Evolutionary conservation across 2,329 filamentous ascomycete genomes (phyloP).

Genomic region (Hypomyces perniciosus): DNA sequence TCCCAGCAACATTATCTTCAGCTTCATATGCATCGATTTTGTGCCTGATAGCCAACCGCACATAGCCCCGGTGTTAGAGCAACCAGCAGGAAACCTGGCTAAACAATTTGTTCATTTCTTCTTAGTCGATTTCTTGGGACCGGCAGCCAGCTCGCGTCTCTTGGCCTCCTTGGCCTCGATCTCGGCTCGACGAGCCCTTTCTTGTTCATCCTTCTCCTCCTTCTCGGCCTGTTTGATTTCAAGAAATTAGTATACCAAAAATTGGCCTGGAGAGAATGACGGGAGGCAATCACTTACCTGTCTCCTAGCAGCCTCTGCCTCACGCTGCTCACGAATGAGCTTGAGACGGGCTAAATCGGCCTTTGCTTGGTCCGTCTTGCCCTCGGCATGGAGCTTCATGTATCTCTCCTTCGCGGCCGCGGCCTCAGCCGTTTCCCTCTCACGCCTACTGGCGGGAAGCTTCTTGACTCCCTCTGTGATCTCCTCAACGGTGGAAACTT

Average conservation of each 20-base stretch:
- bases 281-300: conserved; percentile 48
- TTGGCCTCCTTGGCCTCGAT: conserved; percentile 52
- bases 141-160: conserved; percentile 47
- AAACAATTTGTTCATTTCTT: conserved; percentile 30
- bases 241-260: neutral
- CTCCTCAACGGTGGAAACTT: conserved; percentile 38
- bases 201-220: conserved; percentile 49
- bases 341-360: conserved; percentile 79
- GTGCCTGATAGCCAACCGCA: too few species aligned
- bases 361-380: conserved; percentile 94
- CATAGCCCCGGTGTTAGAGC: too few species aligned
- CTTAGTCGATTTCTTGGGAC: conserved; percentile 44
- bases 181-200: conserved; percentile 43
- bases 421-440: conserved; percentile 73
- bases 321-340: conserved; percentile 79
- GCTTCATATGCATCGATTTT: neutral
- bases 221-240: conserved; percentile 44
- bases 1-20: neutral
- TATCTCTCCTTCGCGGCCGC: conserved; percentile 85
- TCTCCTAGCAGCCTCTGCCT: conserved; percentile 75
- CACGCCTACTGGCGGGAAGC: conserved; percentile 44
- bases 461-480: conserved; percentile 52
- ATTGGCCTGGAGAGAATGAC: neutral
- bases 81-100: neutral
- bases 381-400: conserved; percentile 84